phyloP scores from a whole-genome alignment of 164 flowering plant species.

The Macadamia tetraphylla region DNA sequence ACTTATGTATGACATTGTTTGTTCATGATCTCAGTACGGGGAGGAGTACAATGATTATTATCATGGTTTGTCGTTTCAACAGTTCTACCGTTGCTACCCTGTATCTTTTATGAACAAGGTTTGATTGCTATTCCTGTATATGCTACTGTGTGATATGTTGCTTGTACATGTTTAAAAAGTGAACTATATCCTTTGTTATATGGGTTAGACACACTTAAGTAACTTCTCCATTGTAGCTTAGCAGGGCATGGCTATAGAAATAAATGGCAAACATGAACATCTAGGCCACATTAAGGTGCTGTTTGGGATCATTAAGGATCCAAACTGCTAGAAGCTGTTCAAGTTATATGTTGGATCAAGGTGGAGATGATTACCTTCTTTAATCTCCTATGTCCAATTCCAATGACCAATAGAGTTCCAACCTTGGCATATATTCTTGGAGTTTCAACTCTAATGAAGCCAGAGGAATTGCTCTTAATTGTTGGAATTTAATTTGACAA shows the following conservation, averaged over 20 bases:
- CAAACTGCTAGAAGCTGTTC: too few species aligned
- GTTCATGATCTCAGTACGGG: slow-evolving; percentile 29
- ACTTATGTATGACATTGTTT: not conserved
- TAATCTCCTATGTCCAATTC: too few species aligned
- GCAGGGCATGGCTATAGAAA: not conserved
- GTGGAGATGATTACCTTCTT: too few species aligned
- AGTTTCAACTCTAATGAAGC: too few species aligned
- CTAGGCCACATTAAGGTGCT: too few species aligned
- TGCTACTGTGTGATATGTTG: not conserved
- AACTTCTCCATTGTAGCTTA: not conserved
- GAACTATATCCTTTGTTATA: not conserved
- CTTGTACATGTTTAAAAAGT: not conserved
- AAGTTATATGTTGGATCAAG: too few species aligned
- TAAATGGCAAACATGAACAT: too few species aligned
- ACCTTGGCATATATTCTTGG: too few species aligned
- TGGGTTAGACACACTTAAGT: not conserved
- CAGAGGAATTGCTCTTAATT: too few species aligned
- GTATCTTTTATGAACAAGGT: slow-evolving; percentile 97
- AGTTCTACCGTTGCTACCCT: slow-evolving; percentile 83
- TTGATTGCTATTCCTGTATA: not conserved
- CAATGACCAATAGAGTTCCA: too few species aligned
- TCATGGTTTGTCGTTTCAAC: slow-evolving; percentile 79
- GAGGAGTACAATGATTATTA: slow-evolving; percentile 69
- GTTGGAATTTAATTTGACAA: too few species aligned
- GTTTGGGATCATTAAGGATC: too few species aligned